These are phyloP conservation scores for Exobasidium rhododendri DNA, from an alignment of 1,284 basidiomycete species.

Conservation along the genomic window DNA sequence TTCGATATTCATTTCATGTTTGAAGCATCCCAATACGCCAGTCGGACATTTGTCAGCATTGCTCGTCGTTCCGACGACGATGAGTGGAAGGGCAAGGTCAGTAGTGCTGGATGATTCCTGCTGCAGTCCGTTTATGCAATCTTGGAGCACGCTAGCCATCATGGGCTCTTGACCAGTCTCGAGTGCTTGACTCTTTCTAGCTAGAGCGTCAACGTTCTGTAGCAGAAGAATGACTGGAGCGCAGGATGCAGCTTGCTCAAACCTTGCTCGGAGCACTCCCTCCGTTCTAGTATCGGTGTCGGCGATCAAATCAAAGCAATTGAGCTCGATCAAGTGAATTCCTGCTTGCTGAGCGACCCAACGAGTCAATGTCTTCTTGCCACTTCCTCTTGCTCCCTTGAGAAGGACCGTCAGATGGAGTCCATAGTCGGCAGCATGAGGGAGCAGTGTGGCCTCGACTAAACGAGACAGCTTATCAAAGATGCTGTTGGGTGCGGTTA, in stretches of 20 bases:
- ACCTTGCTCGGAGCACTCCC: conserved; percentile 69
- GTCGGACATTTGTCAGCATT: conserved; percentile 69
- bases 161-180: conserved; percentile 71
- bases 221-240: conserved; percentile 83
- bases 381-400: conserved; percentile 70
- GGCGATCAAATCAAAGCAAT: conserved; percentile 79
- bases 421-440: conserved; percentile 32
- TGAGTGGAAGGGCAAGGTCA: conserved; percentile 22
- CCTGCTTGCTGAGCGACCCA: conserved; percentile 67
- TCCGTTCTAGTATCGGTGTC: conserved; percentile 79
- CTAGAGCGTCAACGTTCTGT: conserved; percentile 78
- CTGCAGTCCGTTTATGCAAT: conserved; percentile 64
- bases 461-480: conserved; percentile 32
- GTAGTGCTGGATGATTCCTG: conserved; percentile 23
- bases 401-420: conserved; percentile 61
- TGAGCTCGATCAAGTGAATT: conserved; percentile 79
- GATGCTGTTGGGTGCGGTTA: conserved; percentile 25
- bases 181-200: conserved; percentile 66
- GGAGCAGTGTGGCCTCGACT: conserved; percentile 42
- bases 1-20: conserved; percentile 75
- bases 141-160: conserved; percentile 65
- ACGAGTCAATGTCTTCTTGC: conserved; percentile 66
- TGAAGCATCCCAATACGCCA: conserved; percentile 73
- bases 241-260: conserved; percentile 75
- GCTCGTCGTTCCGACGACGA: conserved; percentile 67